Evolutionary conservation across 208 protist genomes (phyloP), one percentile per base, ranked within the genome.

Genomic region (Angomonas desouzai): DNA sequence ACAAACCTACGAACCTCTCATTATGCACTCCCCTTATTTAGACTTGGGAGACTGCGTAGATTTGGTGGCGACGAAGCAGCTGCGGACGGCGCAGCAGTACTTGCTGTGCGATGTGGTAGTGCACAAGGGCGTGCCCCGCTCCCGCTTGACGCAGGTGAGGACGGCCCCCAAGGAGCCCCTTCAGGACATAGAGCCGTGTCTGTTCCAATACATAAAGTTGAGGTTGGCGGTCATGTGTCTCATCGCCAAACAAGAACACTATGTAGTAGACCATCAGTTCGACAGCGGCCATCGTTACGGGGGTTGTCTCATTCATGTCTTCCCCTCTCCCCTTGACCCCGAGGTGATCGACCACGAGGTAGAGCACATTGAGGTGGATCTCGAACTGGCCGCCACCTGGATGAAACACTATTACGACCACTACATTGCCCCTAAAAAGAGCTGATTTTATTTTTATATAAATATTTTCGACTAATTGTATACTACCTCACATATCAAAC

Each of bases 381-480:
- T 89, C 13, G 83, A 94, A 38, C 73, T 94, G 3, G 88, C 88
- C 22, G 65, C 75, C 57, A 64, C 34, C 7, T 94, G 84, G 83
- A 85, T 91, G 81, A 86, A 92, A 64, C 88, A 94, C 72, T 94
- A 94, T 67, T 90, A 89, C 62, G 84, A 91, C 45, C 75, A 89
- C 56, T 91, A 86, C 51, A 58, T 91, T 20, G 74, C 77, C 16
- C 85, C 83, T 9, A 68, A 71, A 22, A 72, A 73, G 68, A 32
- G 20, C 29, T 30, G 36, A 40, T 25, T 22, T 20, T 13, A 20
- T 18, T 33, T 10, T 30, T 20, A 7, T 40, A n/a, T 59, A 40
- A 10, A 62, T 16, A 47, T 28, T 28, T 62, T 6, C 23, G 22
- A 48, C n/a, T 48, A 49, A 53, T 25, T 53, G 4, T 25, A 28